Percentiles rank a stretch among this genome's conserved stretches.
Conservation (phyloP, 1,139 yeast genomes). For the Candida anutae region DNA sequence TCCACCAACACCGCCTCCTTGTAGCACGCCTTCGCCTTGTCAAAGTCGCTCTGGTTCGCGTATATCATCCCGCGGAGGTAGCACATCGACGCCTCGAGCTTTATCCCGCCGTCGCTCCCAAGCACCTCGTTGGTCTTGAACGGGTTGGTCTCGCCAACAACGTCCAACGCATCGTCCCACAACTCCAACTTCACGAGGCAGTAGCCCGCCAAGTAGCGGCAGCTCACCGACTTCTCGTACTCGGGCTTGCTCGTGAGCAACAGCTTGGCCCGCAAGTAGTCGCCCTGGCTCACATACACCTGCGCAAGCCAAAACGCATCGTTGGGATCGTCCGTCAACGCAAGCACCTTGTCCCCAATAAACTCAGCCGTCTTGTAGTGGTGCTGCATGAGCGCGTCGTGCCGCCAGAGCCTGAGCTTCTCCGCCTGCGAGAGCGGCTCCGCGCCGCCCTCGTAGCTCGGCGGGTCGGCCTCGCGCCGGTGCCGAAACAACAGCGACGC, state of each 20-base stretch:
- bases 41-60: slow-evolving; percentile 78
- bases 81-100: slow-evolving; percentile 82
- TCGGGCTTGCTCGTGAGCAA: slow-evolving; percentile 39
- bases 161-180: slow-evolving; percentile 85
- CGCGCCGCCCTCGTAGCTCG: slow-evolving; percentile 3
- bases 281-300: slow-evolving; percentile 68
- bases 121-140: slow-evolving; percentile 39
- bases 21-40: slow-evolving; percentile 79
- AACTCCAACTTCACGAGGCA: slow-evolving; percentile 66
- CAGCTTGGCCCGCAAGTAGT: slow-evolving; percentile 72
- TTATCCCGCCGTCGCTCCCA: slow-evolving; percentile 67
- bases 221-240: slow-evolving; percentile 48
- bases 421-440: slow-evolving; percentile 75
- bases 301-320: slow-evolving; percentile 98
- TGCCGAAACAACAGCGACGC: slow-evolving; percentile 8
- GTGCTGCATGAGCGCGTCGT: slow-evolving; percentile 89
- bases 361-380: slow-evolving; percentile 86
- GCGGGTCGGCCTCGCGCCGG: slow-evolving; percentile 10
- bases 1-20: slow-evolving; percentile 84
- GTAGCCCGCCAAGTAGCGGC: slow-evolving; percentile 76
- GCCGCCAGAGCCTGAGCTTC: slow-evolving; percentile 83
- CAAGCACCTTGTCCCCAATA: slow-evolving; percentile 83
- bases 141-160: slow-evolving; percentile 81
- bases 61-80: slow-evolving; percentile 78
- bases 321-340: slow-evolving; percentile 75